A percentile compares a stretch with the other conserved stretches of the same genome.
Evolutionary conservation across 208 protist genomes (phyloP).

Genomic region (Trichomonas gallinae): DNA sequence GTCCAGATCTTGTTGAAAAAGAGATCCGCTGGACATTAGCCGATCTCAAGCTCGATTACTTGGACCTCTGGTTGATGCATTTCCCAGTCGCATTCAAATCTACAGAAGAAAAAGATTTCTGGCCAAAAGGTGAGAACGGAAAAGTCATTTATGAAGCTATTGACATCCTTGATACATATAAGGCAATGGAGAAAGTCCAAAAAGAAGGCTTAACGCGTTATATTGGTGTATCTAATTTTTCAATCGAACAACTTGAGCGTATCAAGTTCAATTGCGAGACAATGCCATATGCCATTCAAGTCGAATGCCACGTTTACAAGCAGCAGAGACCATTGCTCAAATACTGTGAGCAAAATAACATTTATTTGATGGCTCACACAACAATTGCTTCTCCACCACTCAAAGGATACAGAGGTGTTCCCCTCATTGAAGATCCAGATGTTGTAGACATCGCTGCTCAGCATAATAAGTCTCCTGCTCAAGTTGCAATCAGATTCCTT

Average conservation of each 20-base stretch:
- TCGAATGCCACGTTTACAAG: neutral
- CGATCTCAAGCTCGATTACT: conserved; percentile 20
- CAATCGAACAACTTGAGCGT: neutral
- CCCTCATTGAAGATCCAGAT: neutral
- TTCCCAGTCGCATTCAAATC: neutral
- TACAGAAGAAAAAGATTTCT: neutral
- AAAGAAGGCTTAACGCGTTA: conserved; percentile 34
- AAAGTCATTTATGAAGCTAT: neutral
- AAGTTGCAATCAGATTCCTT: neutral
- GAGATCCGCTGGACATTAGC: neutral
- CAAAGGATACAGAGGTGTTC: no score
- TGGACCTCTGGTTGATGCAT: conserved; percentile 23
- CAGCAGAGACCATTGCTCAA: neutral
- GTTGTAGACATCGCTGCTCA: neutral
- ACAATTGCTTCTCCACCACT: neutral
- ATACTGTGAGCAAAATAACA: neutral
- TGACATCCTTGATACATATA: neutral
- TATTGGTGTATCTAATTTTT: conserved; percentile 51
- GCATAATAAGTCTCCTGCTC: neutral
- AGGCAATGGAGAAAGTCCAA: conserved; percentile 32
- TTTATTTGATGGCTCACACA: neutral
- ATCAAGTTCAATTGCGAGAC: neutral
- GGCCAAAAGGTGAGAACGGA: neutral
- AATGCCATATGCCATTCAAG: neutral
- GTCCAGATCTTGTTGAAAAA: neutral